Conservation (phyloP, 2,329 filamentous ascomycete genomes). For the Zasmidium angulare region DNA sequence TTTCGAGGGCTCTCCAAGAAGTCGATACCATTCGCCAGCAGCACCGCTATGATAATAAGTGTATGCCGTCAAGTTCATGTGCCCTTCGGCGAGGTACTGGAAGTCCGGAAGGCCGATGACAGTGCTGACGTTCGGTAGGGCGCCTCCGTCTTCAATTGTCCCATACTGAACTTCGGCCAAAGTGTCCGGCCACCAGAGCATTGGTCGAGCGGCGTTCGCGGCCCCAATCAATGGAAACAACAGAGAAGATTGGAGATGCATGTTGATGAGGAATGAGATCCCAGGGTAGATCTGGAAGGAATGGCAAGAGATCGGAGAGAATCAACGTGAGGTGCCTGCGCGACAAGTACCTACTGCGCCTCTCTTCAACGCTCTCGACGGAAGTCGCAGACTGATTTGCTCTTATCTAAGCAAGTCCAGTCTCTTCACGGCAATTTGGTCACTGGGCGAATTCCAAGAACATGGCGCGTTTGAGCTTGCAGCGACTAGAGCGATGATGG, state of each 20-base stretch:
- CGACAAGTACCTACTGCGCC: background rate
- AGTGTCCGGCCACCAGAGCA: conserved; percentile 18
- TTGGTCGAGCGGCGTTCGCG: conserved; percentile 16
- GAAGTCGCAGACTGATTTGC: background rate
- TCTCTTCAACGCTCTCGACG: background rate
- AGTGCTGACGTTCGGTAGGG: conserved; percentile 13
- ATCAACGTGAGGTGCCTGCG: background rate
- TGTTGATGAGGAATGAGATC: background rate
- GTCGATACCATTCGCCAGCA: conserved; percentile 22
- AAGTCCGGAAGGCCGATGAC: conserved; percentile 20
- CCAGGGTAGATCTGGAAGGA: background rate
- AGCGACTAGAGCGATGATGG: background rate
- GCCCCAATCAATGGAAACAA: conserved; percentile 12
- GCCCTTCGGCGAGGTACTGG: conserved; percentile 16
- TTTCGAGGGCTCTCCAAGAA: too few species aligned
- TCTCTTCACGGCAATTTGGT: background rate
- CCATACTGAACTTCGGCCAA: conserved; percentile 18
- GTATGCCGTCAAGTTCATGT: conserved; percentile 20
- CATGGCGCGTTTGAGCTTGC: background rate
- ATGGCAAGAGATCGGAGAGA: background rate
- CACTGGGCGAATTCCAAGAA: background rate
- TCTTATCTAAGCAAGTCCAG: background rate
- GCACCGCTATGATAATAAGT: conserved; percentile 31
- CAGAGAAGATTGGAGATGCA: conserved; percentile 4
- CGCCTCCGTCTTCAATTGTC: conserved; percentile 9